Conservation (phyloP, 768 basidiomycete genomes). For the Lactarius quietus region DNA sequence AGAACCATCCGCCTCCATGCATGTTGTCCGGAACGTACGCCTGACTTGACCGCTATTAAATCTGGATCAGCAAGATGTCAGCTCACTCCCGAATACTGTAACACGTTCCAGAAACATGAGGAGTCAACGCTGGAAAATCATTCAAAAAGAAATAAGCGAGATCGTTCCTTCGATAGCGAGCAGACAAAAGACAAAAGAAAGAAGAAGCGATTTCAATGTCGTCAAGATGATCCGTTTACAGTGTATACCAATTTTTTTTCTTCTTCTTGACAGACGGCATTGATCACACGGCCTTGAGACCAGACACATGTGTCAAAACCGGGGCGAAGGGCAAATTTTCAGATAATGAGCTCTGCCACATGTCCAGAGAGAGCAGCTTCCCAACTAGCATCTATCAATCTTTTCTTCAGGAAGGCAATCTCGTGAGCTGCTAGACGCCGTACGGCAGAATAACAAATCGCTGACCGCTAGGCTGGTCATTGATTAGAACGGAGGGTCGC, state of each 20-base stretch:
- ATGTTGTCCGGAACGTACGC: not conserved
- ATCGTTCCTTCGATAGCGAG: not conserved
- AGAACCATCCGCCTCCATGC: not conserved
- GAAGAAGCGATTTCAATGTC: not conserved
- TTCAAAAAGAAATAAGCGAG: not conserved
- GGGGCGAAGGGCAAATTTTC: conserved; percentile 1
- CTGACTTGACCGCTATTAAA: not conserved
- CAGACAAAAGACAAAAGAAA: not conserved
- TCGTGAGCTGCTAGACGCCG: not conserved
- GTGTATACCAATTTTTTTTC: not conserved
- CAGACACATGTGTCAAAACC: not conserved
- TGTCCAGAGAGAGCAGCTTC: not conserved
- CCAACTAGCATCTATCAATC: not conserved
- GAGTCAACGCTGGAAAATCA: not conserved
- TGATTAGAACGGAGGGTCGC: not conserved
- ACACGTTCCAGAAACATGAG: conserved; percentile 1
- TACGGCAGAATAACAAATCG: conserved; percentile 15
- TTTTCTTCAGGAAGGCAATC: not conserved
- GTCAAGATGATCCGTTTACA: not conserved
- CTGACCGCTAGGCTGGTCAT: not conserved
- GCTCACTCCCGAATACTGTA: not conserved
- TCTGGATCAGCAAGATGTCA: not conserved
- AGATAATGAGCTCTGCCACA: not conserved
- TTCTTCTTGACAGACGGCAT: not conserved
- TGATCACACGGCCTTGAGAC: not conserved